Percentiles rank a stretch among this genome's conserved stretches.
Evolutionary conservation across 176 grass and related monocot species (phyloP).

Genomic region (Triticum urartu): DNA sequence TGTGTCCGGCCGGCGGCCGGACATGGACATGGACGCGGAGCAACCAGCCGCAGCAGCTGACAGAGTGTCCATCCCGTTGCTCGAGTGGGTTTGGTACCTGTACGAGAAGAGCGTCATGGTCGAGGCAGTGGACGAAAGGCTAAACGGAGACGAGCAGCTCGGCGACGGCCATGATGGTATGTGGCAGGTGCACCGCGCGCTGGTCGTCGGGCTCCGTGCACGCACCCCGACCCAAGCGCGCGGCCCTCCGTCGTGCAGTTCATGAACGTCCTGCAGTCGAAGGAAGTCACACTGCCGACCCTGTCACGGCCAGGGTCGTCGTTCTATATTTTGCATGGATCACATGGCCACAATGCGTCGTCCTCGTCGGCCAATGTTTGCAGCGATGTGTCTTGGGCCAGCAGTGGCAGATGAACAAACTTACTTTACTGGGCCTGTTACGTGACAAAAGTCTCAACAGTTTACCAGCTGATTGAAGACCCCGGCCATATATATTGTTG

Average conservation of each 20-base stretch:
- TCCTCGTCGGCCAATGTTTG: neutral
- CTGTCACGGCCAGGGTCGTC: neutral
- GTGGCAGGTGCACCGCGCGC: constrained; percentile 18
- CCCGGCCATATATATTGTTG: too few relatives aligned
- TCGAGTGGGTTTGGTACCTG: constrained; percentile 39
- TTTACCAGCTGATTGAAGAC: neutral
- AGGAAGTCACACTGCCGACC: constrained; percentile 1
- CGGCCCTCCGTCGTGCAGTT: constrained; percentile 30
- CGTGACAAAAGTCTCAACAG: neutral
- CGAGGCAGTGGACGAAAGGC: constrained; percentile 35
- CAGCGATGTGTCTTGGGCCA: neutral
- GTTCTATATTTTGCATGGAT: neutral
- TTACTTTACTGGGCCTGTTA: neutral
- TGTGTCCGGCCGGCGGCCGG: neutral
- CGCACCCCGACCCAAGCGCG: constrained; percentile 22
- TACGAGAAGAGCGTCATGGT: neutral
- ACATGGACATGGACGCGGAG: neutral
- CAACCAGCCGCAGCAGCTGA: neutral
- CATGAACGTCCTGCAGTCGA: constrained; percentile 27
- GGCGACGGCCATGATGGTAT: neutral
- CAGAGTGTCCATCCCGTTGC: neutral
- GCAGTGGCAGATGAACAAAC: neutral
- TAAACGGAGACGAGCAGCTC: neutral
- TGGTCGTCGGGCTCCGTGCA: constrained; percentile 55
- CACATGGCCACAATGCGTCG: neutral